phyloP scores from a whole-genome alignment of 306 rosid species.

The Cicer arietinum region DNA sequence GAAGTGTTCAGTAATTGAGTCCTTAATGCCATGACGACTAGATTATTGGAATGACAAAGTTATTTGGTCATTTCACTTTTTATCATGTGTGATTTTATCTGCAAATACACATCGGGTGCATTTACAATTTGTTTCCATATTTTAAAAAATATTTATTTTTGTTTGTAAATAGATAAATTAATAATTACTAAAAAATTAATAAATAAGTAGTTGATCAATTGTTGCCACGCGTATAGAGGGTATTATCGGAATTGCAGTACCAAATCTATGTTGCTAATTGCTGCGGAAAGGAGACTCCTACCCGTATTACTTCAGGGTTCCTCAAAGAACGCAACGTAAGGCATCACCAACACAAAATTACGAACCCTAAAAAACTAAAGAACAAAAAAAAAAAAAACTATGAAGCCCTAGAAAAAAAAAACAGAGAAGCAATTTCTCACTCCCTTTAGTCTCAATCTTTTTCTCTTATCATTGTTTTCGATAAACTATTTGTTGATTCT shows the following conservation, averaged over 20 bases:
- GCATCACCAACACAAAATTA: conserved; percentile 20
- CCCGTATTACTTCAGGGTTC: conserved; percentile 35
- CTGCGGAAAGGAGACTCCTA: conserved; percentile 27
- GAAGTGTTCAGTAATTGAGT: too few species aligned
- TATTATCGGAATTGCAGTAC: conserved; percentile 17
- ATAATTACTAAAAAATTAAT: too few species aligned
- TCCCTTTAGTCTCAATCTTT: conserved; percentile 17
- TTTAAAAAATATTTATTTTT: too few species aligned
- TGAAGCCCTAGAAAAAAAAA: conserved; percentile 53
- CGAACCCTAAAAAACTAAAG: conserved; percentile 30
- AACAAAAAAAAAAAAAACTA: background rate
- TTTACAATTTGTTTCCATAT: too few species aligned
- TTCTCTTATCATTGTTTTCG: conserved; percentile 9
- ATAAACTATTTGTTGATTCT: conserved; percentile 34
- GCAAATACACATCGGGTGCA: too few species aligned
- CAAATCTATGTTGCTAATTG: conserved; percentile 31
- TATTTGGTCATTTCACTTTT: too few species aligned
- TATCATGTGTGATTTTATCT: too few species aligned
- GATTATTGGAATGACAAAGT: too few species aligned
- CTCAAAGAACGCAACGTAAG: conserved; percentile 29
- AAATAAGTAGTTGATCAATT: background rate
- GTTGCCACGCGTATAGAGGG: conserved; percentile 49
- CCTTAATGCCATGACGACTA: too few species aligned
- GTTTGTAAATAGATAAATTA: too few species aligned
- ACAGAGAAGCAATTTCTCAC: conserved; percentile 30